Evolutionary conservation across 1,139 yeast genomes (phyloP).

Genomic region (Suhomyces wounanorum): DNA sequence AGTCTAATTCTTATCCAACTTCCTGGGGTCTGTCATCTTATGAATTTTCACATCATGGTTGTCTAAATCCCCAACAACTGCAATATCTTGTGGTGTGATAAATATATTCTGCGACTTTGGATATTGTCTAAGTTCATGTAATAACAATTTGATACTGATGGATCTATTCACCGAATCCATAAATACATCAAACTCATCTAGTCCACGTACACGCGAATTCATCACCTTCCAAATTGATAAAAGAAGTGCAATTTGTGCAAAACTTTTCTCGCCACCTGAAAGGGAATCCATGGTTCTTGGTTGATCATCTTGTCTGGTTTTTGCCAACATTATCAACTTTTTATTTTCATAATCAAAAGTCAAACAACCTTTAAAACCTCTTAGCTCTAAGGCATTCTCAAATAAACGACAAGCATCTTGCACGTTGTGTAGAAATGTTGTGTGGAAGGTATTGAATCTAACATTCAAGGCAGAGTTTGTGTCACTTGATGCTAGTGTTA

Average conservation of each 20-base stretch:
- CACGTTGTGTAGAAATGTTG: conserved; percentile 37
- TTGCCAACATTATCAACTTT: conserved; percentile 55
- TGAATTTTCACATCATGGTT: conserved; percentile 68
- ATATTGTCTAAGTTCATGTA: conserved; percentile 60
- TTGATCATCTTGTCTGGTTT: conserved; percentile 59
- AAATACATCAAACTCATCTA: conserved; percentile 97
- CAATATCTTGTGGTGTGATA: conserved; percentile 93
- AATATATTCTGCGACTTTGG: conserved; percentile 83
- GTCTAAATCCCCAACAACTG: conserved; percentile 68
- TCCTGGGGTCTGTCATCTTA: conserved; percentile 61
- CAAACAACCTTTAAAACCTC: conserved; percentile 78
- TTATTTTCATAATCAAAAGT: conserved; percentile 59
- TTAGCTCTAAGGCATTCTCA: conserved; percentile 57
- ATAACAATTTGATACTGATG: conserved; percentile 73
- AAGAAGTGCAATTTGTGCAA: conserved; percentile 84
- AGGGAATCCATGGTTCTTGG: conserved; percentile 77
- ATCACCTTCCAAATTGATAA: conserved; percentile 92
- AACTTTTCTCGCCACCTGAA: conserved; percentile 97
- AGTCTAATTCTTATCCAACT: conserved; percentile 9
- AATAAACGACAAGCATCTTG: conserved; percentile 48
- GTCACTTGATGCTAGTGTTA: conserved; percentile 26
- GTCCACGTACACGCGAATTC: conserved; percentile 83
- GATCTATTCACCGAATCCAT: conserved; percentile 94
- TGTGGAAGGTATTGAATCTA: conserved; percentile 52
- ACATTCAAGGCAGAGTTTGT: conserved; percentile 42